These are phyloP conservation scores for Phytophthora cryptogea DNA, from an alignment of 352 stramenopile genomes.

Conservation along the genomic window DNA sequence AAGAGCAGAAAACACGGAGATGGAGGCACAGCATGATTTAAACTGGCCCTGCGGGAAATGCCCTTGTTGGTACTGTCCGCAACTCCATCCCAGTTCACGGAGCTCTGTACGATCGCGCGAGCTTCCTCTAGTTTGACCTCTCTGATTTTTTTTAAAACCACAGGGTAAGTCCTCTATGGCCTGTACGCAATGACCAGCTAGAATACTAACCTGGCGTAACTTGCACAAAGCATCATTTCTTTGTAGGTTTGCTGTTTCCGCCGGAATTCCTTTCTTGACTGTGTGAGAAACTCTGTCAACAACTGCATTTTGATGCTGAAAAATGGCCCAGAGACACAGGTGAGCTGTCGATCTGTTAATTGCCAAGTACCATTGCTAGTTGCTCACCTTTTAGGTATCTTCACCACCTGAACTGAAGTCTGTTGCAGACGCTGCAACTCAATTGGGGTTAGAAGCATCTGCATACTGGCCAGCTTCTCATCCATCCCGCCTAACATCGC, in stretches of 20 bases:
- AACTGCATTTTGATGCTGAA: slow-evolving; percentile 65
- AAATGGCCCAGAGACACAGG: neutral
- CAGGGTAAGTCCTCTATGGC: neutral
- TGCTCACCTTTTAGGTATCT: slow-evolving; percentile 62
- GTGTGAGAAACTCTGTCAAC: slow-evolving; percentile 50
- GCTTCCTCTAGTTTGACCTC: slow-evolving; percentile 73
- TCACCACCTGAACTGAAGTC: slow-evolving; percentile 62
- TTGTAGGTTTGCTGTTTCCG: slow-evolving; percentile 46
- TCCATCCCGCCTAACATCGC: slow-evolving; percentile 58
- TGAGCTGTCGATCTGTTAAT: neutral
- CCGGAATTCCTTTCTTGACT: slow-evolving; percentile 50
- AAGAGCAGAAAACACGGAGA: slow-evolving; percentile 61
- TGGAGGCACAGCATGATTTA: slow-evolving; percentile 11
- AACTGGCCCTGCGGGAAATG: slow-evolving; percentile 8
- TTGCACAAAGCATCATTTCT: slow-evolving; percentile 53
- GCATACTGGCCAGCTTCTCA: slow-evolving; percentile 68
- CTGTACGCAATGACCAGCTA: neutral
- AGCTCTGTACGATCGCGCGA: slow-evolving; percentile 72
- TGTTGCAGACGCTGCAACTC: slow-evolving; percentile 77
- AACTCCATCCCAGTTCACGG: slow-evolving; percentile 37
- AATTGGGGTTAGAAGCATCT: slow-evolving; percentile 78
- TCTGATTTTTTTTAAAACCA: slow-evolving; percentile 13
- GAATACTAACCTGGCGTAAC: slow-evolving; percentile 48
- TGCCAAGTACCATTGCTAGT: neutral
- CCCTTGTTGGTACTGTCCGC: slow-evolving; percentile 11